A percentile compares a stretch with the other conserved stretches of the same genome.
phyloP scores from a whole-genome alignment of 805 yeast species.

The Saccharomyces eubayanus region DNA sequence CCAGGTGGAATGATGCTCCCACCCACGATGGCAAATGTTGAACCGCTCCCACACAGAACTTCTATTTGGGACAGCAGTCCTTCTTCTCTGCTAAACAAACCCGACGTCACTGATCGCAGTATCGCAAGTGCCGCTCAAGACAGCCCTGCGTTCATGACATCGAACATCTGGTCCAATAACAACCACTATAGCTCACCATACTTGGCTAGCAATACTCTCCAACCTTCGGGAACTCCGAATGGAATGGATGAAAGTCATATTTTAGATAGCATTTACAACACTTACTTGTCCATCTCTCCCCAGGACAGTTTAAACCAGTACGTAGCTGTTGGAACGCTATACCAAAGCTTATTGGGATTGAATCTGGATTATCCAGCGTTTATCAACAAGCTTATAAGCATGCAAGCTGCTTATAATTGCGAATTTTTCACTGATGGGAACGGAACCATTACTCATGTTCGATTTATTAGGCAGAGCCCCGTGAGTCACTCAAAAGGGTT shows the following conservation, averaged over 20 bases:
- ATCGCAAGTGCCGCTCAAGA: not conserved
- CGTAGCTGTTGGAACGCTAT: conserved; percentile 19
- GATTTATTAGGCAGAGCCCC: conserved; percentile 5
- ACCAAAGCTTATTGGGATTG: conserved; percentile 13
- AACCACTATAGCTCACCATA: not conserved
- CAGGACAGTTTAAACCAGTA: conserved; percentile 12
- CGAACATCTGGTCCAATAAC: conserved; percentile 5
- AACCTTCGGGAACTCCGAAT: not conserved
- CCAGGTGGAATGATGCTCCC: not conserved
- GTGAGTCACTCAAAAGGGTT: not conserved
- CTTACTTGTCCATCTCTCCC: conserved; percentile 7
- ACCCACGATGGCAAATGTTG: not conserved
- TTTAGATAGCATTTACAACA: conserved; percentile 11
- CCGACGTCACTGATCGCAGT: not conserved
- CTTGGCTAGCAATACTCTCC: not conserved
- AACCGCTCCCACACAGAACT: conserved; percentile 6
- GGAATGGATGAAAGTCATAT: conserved; percentile 2
- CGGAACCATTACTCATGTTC: conserved; percentile 22
- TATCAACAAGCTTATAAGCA: conserved; percentile 13
- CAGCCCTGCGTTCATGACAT: conserved; percentile 1
- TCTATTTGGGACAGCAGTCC: conserved; percentile 25
- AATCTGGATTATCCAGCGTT: conserved; percentile 16
- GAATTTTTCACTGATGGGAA: conserved; percentile 15
- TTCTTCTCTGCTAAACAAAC: not conserved
- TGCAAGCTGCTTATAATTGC: conserved; percentile 17